phyloP scores from a whole-genome alignment of 768 basidiomycete species.

The Filobasidium wieringae region DNA sequence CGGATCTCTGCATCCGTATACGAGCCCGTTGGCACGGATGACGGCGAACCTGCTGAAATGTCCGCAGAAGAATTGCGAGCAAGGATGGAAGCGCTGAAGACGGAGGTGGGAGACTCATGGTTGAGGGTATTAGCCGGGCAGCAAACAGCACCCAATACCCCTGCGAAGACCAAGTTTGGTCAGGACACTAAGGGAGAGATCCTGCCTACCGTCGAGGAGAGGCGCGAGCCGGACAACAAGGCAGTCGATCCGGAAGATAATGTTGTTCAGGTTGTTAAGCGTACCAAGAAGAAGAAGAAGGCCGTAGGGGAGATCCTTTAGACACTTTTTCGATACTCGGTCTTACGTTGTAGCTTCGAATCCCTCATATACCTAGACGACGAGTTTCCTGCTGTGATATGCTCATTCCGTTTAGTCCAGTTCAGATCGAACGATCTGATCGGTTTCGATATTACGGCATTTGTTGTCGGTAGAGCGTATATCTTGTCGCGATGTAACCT shows the following conservation, averaged over 20 bases:
- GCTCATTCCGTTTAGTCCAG: too few species aligned
- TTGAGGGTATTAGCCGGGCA: constrained; percentile 15
- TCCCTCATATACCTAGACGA: too few species aligned
- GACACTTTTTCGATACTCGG: too few species aligned
- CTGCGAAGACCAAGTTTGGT: not conserved
- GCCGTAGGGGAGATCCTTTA: not conserved
- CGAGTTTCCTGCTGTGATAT: too few species aligned
- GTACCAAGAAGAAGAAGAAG: not conserved
- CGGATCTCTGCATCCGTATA: constrained; percentile 20
- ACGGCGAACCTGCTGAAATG: not conserved
- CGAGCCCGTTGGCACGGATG: constrained; percentile 9
- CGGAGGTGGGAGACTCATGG: constrained; percentile 18
- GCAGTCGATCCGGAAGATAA: not conserved
- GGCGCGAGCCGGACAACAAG: not conserved
- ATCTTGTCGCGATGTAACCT: too few species aligned
- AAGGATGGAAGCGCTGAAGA: constrained; percentile 13
- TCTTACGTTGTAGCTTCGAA: too few species aligned
- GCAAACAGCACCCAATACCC: not conserved
- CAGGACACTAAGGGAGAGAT: not conserved
- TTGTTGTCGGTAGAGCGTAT: too few species aligned
- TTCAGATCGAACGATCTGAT: too few species aligned
- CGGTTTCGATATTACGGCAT: too few species aligned
- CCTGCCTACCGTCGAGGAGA: not conserved
- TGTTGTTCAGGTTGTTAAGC: not conserved
- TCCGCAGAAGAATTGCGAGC: constrained; percentile 6